phyloP scores from a whole-genome alignment of 805 yeast genomes.

The Starmerella tilneyi region DNA sequence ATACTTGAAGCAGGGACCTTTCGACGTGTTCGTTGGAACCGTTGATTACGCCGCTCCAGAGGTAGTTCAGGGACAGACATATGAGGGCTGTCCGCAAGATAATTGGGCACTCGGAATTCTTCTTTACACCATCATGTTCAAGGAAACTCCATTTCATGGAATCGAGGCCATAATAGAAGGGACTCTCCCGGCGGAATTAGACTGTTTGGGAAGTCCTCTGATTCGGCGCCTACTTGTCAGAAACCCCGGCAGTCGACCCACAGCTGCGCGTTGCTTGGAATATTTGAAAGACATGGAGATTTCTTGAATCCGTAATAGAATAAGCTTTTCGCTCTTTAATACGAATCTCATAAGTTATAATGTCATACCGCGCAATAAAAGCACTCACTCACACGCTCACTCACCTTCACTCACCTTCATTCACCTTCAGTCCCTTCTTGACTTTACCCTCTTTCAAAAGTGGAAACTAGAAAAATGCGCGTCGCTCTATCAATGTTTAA shows the following conservation, averaged over 20 bases:
- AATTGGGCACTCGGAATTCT: conserved; percentile 94
- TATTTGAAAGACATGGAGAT: conserved; percentile 4
- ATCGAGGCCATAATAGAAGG: conserved; percentile 95
- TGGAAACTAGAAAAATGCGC: too few relatives aligned
- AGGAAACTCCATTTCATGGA: conserved; percentile 91
- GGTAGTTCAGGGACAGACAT: conserved; percentile 76
- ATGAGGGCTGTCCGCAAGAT: conserved; percentile 90
- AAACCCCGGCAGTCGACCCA: conserved; percentile 11
- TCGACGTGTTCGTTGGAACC: conserved; percentile 95
- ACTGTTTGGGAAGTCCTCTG: conserved; percentile 10
- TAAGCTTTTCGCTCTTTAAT: background rate
- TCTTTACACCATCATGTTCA: conserved; percentile 77
- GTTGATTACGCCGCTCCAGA: conserved; percentile 98
- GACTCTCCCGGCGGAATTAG: conserved; percentile 35
- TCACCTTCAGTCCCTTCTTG: too few relatives aligned
- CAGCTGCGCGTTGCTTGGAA: conserved; percentile 10
- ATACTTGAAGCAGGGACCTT: conserved; percentile 80
- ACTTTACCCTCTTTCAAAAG: too few relatives aligned
- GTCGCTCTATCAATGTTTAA: too few relatives aligned
- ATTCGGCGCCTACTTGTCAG: conserved; percentile 7
- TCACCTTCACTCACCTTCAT: too few relatives aligned
- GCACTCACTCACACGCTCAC: too few relatives aligned
- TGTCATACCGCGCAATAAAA: too few relatives aligned
- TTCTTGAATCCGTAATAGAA: too few relatives aligned
- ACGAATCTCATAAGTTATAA: background rate